Percentiles rank a stretch among this genome's conserved stretches.
These are phyloP conservation scores for Zelopaecilomyces penicillatus DNA, from an alignment of 2,329 filamentous ascomycete species.

Conservation along the genomic window DNA sequence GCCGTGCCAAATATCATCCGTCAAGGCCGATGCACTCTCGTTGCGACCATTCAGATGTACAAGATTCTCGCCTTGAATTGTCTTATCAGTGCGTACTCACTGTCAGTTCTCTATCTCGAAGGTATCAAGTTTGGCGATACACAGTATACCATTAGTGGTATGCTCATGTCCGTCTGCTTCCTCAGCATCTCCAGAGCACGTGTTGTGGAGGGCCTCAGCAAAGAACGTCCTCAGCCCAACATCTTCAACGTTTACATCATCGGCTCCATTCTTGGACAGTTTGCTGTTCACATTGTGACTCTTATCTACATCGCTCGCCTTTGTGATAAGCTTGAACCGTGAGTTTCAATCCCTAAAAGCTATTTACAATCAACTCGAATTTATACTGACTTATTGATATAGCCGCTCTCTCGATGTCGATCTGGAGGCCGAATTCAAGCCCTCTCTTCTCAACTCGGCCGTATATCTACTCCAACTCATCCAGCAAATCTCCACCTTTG, in stretches of 20 bases:
- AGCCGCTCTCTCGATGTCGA: conserved; percentile 59
- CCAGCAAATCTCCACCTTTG: conserved; percentile 97
- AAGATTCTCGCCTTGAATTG: conserved; percentile 98
- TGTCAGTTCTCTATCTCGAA: conserved; percentile 92
- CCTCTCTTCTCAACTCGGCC: conserved; percentile 89
- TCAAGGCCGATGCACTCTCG: conserved; percentile 92
- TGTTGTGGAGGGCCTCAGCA: conserved; percentile 89
- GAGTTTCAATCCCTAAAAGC: conserved; percentile 32
- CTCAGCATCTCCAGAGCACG: conserved; percentile 95
- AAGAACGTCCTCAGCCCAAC: conserved; percentile 94
- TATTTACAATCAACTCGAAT: no score
- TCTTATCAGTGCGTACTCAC: conserved; percentile 92
- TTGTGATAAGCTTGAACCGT: conserved; percentile 80
- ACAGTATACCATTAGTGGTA: conserved; percentile 96
- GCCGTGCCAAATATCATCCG: conserved; percentile 98
- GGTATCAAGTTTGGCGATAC: conserved; percentile 99
- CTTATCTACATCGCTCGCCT: conserved; percentile 89
- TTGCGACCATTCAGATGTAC: conserved; percentile 99
- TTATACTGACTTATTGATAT: conserved; percentile 1
- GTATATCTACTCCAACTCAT: conserved; percentile 97
- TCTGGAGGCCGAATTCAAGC: conserved; percentile 88
- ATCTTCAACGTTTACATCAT: conserved; percentile 99
- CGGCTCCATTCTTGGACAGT: conserved; percentile 92
- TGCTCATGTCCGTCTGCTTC: conserved; percentile 99
- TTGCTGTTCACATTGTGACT: conserved; percentile 89